These are phyloP conservation scores for Endocalyx cinctus DNA, from an alignment of 2,329 filamentous ascomycete species.

Conservation along the genomic window DNA sequence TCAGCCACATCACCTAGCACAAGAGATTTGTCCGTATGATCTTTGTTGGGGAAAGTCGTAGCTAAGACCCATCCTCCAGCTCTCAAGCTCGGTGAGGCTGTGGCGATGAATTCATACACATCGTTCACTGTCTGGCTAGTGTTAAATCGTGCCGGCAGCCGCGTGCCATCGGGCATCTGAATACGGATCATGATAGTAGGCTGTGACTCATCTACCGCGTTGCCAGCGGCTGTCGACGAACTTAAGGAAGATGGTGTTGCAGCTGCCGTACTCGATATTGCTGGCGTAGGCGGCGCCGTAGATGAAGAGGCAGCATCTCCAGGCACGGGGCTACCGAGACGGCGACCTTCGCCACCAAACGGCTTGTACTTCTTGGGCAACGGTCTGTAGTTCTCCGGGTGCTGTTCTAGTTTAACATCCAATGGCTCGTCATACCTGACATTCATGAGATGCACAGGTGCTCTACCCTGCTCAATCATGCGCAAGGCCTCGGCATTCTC, in stretches of 20 bases:
- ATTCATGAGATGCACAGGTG: constrained; percentile 73
- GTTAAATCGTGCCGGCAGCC: constrained; percentile 78
- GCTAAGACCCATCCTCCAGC: constrained; percentile 67
- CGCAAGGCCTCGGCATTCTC: constrained; percentile 65
- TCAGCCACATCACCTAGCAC: constrained; percentile 57
- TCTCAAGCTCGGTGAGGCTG: constrained; percentile 54
- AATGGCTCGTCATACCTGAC: constrained; percentile 71
- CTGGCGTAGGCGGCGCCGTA: constrained; percentile 22
- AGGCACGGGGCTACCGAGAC: constrained; percentile 73
- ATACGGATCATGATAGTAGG: constrained; percentile 70
- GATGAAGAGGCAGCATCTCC: constrained; percentile 40
- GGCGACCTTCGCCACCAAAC: constrained; percentile 66
- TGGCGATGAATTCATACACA: constrained; percentile 69
- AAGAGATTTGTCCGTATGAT: constrained; percentile 63
- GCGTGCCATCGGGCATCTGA: constrained; percentile 71
- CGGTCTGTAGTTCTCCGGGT: constrained; percentile 67
- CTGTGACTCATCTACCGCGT: constrained; percentile 56
- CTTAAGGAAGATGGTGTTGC: constrained; percentile 16
- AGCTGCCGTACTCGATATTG: constrained; percentile 28
- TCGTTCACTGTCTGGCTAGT: constrained; percentile 72
- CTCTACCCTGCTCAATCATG: constrained; percentile 73
- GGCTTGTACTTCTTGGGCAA: constrained; percentile 74
- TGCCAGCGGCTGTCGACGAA: constrained; percentile 14
- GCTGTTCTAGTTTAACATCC: constrained; percentile 73
- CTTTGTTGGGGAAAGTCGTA: constrained; percentile 80